Percentiles rank a stretch among this genome's conserved stretches.
These are phyloP conservation scores for Populus alba DNA, from an alignment of 345 rosid genomes.

Conservation along the genomic window DNA sequence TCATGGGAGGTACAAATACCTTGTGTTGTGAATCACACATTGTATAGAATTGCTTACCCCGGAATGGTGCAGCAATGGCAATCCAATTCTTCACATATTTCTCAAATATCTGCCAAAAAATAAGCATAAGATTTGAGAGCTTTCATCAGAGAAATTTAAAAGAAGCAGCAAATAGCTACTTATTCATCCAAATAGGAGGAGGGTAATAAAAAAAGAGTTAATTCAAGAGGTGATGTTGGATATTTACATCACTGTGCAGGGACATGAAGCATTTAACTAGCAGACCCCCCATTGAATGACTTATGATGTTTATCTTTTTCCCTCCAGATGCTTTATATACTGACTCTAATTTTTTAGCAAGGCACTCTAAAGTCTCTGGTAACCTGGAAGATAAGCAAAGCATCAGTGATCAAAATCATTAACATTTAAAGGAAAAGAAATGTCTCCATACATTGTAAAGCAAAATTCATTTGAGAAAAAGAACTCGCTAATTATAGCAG, in stretches of 20 bases:
- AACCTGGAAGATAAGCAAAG: constrained; percentile 45
- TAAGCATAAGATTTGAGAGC: not conserved
- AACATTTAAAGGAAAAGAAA: not conserved
- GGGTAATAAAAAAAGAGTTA: not conserved
- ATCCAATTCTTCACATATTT: constrained; percentile 93
- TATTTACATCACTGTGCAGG: constrained; percentile 67
- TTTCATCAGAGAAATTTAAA: not conserved
- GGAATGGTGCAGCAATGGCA: constrained; percentile 93
- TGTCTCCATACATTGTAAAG: too few relatives aligned
- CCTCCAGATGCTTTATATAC: constrained; percentile 78
- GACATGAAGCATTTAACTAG: constrained; percentile 91
- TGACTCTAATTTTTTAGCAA: constrained; percentile 66
- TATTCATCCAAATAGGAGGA: not conserved
- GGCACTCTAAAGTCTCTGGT: constrained; percentile 59
- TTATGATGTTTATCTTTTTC: constrained; percentile 78
- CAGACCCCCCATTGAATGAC: constrained; percentile 97
- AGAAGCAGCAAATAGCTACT: not conserved
- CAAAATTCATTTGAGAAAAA: not conserved
- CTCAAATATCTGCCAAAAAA: constrained; percentile 58
- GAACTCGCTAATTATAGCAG: not conserved
- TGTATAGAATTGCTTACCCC: constrained; percentile 42
- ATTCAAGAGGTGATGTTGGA: not conserved
- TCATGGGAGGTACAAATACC: not conserved
- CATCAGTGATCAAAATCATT: constrained; percentile 5
- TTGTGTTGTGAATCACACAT: not conserved